A percentile compares a stretch with the other conserved stretches of the same genome.
Conservation (phyloP, 352 stramenopile genomes). For the Halophytophthora polymorphica region DNA sequence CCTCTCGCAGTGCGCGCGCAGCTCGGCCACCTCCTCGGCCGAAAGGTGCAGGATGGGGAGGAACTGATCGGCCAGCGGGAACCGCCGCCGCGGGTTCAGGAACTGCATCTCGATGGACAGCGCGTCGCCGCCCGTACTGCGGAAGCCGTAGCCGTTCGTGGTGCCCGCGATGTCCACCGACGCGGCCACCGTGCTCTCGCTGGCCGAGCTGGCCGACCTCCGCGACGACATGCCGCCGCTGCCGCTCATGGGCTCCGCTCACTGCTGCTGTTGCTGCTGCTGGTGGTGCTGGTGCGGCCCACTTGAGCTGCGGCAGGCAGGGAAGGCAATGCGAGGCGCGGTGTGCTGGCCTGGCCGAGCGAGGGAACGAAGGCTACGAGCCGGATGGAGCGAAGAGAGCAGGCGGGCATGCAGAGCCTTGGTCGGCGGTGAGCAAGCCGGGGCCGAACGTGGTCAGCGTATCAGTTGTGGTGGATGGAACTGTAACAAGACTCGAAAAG, state of each 20-base stretch:
- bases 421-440: too few species aligned
- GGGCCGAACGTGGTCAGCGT: too few species aligned
- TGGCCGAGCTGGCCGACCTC: slow-evolving; percentile 30
- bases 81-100: slow-evolving; percentile 53
- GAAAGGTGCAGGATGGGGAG: slow-evolving; percentile 44
- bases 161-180: slow-evolving; percentile 34
- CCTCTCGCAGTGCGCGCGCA: slow-evolving; percentile 44
- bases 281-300: too few species aligned
- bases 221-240: slow-evolving; percentile 18
- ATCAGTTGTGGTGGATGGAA: too few species aligned
- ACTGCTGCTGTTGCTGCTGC: too few species aligned
- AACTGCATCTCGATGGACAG: slow-evolving; percentile 63
- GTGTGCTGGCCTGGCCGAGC: too few species aligned
- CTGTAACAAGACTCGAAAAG: too few species aligned
- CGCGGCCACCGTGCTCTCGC: slow-evolving; percentile 15
- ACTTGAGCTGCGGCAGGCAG: too few species aligned
- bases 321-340: too few species aligned
- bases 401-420: too few species aligned
- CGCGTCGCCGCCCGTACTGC: slow-evolving; percentile 43
- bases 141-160: slow-evolving; percentile 49
- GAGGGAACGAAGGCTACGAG: too few species aligned
- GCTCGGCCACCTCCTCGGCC: slow-evolving; percentile 34
- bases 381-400: too few species aligned
- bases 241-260: slow-evolving; percentile 7
- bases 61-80: slow-evolving; percentile 51